Evolutionary conservation across 371 early-diverging fungal species (phyloP), one percentile per base, ranked within the genome.

Genomic region (Cokeromyces recurvatus): DNA sequence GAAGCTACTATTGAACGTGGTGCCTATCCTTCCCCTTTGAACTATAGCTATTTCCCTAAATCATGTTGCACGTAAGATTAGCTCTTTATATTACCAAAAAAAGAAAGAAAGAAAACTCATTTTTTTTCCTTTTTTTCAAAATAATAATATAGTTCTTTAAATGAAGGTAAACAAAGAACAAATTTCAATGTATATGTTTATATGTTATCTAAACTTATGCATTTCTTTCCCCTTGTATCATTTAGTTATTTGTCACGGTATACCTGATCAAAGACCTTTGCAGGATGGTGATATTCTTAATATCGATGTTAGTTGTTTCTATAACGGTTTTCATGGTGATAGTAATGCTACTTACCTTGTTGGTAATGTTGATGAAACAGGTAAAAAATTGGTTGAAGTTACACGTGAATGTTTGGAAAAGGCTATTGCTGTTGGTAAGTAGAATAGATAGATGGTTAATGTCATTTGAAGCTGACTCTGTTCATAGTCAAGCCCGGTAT

Each of bases 1-100:
- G 85, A 87, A 50, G 94, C 90, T 21, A 85, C 85, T 22, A 81
- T 97, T 47, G 86, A 84, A 50, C 84, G 91, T 25, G 79, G 82
- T 27, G 83, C 84, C 6, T 98, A 98, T 64, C 98, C 98, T 24
- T 95, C 95, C 0, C 93, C 96, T 23, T 71, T 96, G 46, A 95
- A 95, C 77, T 95, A 96, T 74, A 79, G 87, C 62, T 77, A 85
- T 16, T 95, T 93, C 62, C 95, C 95, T 14, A 91, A 91, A 57
- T 88, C 94, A 12, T 81, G 87, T 59, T 95, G 96, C 81, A 95
- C 91, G 54, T 86, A 86, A 64, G 80, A 85, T 35, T 74, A 19
- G 58, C 29, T 29, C 29, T 29, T 11, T 29, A 11, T 11, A 11
- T 34, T 34, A 4, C 10, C 4, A 9, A 4, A 34, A 15, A 34